Evolutionary conservation across 106 monocot species (phyloP), one percentile per base, ranked within the genome.

Genomic region (Platanthera guangdongensis): DNA sequence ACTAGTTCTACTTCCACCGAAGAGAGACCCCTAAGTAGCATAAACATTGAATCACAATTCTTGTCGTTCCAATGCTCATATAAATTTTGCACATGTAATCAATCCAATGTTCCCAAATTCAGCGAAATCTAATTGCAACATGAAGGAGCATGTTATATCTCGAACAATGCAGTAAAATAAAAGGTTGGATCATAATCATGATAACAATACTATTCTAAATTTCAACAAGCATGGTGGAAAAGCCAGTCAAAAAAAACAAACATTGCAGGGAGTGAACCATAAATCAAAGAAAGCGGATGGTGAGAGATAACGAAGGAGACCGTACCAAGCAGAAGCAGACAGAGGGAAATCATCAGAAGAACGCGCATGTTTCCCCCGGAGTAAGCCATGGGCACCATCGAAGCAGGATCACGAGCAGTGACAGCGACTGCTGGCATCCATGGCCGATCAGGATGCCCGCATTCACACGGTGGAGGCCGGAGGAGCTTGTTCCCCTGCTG

Each of bases 341-440:
- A 71, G 16, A 71, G 48, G 47, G 45, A 10, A 68, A 71, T 6
- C 70, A 71, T 48, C 70, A 71, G 70, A 46, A 71, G 47, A 48
- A 71, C 47, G 47, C 70, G 70, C 70, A 71, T 71, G 16, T 48
- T 71, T 48, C 70, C 10, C 48, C 48, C 45, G 47, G 45, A 71
- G 12, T 47, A 48, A 16, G 48, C 70, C 45, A 28, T 47, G 47
- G 47, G n/a, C 70, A 71, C 47, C 47, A 48, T 48, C 16, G 48
- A 67, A 22, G 30, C 7, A 7, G 70, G 70, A 48, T 71, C 70
- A 71, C 70, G 48, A n/a, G 70, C 47, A 3, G 70, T 71, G 48
- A 71, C 47, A 48, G 25, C 70, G 70, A 71, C 70, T 48, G 12
- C 28, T 8, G 8, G 70, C 70, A 21, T 71, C 70, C 70, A 71